phyloP scores from a whole-genome alignment of 2,329 filamentous ascomycete genomes.

The Verticillium nubilum region DNA sequence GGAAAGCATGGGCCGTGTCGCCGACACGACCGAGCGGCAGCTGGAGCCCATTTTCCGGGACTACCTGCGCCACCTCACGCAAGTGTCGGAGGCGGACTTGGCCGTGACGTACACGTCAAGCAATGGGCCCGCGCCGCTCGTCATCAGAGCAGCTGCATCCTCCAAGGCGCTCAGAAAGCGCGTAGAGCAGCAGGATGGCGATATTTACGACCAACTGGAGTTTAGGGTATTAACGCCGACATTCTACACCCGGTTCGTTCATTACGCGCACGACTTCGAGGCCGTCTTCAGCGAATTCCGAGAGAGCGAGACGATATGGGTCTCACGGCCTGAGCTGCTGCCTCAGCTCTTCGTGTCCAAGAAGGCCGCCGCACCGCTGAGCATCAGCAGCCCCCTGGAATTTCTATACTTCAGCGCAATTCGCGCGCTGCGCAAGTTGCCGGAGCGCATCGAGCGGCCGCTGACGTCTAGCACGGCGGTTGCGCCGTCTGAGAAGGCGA shows the following conservation, averaged over 20 bases:
- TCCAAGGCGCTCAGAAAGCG: constrained; percentile 12
- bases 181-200: constrained; percentile 19
- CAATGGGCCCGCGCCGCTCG: constrained; percentile 30
- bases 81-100: constrained; percentile 36
- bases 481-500: constrained; percentile 4
- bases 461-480: constrained; percentile 29
- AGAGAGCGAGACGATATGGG: constrained; percentile 52
- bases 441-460: constrained; percentile 32
- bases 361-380: constrained; percentile 27
- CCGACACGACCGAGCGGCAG: constrained; percentile 40
- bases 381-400: constrained; percentile 27
- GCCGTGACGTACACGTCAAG: constrained; percentile 48
- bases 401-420: constrained; percentile 38
- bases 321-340: constrained; percentile 50
- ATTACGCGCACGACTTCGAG: constrained; percentile 57
- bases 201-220: constrained; percentile 38
- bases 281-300: constrained; percentile 55
- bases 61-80: constrained; percentile 45
- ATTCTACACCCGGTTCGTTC: constrained; percentile 62
- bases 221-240: constrained; percentile 56
- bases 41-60: constrained; percentile 41
- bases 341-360: constrained; percentile 34
- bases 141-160: neutral
- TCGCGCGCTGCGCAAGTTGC: constrained; percentile 34
- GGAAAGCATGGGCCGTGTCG: constrained; percentile 47